Percentiles rank a stretch among this genome's conserved stretches.
Evolutionary conservation across 306 rosid genomes (phyloP).

Genomic region (Cercis canadensis): DNA sequence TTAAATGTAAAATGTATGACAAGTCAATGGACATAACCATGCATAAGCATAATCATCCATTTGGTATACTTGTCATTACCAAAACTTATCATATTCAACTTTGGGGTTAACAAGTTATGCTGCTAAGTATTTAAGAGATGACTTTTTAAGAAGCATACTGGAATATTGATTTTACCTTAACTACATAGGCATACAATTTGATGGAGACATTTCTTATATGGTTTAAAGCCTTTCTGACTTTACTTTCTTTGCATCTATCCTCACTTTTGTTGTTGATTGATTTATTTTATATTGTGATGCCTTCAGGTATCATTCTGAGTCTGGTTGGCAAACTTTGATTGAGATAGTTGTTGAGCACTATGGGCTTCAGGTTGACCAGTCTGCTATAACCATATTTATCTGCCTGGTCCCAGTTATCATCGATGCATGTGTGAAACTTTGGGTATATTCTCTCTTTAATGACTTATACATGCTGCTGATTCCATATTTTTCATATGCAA

Average conservation of each 20-base stretch:
- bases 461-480: constrained; percentile 24
- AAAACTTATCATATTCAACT: no score
- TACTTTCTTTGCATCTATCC: background rate
- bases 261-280: constrained; percentile 17
- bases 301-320: constrained; percentile 97
- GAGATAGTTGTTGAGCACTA: constrained; percentile 88
- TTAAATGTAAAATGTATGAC: no score
- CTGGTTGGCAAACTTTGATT: constrained; percentile 93
- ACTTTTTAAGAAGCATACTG: no score
- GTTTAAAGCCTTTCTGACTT: background rate
- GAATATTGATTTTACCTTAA: no score
- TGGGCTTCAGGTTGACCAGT: constrained; percentile 80
- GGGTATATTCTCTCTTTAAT: constrained; percentile 65
- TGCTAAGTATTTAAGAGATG: no score
- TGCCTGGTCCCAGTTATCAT: constrained; percentile 82
- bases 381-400: constrained; percentile 76
- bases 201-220: constrained; percentile 3
- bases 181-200: no score
- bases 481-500: constrained; percentile 12
- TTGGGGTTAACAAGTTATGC: no score
- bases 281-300: constrained; percentile 34
- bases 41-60: no score
- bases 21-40: no score
- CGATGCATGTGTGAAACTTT: constrained; percentile 91
- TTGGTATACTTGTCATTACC: no score